phyloP scores from a whole-genome alignment of 2,329 filamentous ascomycete species.

The Gnomoniopsis sp. region DNA sequence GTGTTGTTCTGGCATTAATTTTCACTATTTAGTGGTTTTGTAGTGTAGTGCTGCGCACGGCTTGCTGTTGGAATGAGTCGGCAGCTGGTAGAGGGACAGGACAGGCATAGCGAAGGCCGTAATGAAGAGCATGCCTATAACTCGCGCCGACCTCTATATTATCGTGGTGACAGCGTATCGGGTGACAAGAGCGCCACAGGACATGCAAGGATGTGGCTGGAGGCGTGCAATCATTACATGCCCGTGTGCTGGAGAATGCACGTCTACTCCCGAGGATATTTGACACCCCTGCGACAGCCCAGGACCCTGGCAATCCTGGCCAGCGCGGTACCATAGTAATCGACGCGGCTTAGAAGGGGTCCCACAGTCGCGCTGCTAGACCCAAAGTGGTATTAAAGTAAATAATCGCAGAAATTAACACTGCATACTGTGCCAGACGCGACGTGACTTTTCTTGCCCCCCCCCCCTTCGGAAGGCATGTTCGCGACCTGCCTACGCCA shows the following conservation, averaged over 20 bases:
- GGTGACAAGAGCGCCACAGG: too few relatives aligned
- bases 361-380: neutral
- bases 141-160: too few relatives aligned
- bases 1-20: conserved; percentile 8
- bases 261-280: too few relatives aligned
- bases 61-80: neutral
- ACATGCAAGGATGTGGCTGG: too few relatives aligned
- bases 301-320: neutral
- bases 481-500: neutral
- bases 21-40: neutral
- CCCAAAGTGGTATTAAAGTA: conserved; percentile 15
- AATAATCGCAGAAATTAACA: conserved; percentile 10
- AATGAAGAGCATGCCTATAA: neutral
- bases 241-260: too few relatives aligned
- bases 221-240: too few relatives aligned
- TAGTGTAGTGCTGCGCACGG: neutral
- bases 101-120: neutral
- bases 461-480: neutral
- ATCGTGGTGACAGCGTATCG: too few relatives aligned
- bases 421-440: conserved; percentile 6
- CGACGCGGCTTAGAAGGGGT: neutral
- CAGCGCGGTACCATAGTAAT: too few relatives aligned
- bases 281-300: too few relatives aligned
- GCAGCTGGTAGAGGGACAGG: neutral
- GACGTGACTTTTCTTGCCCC: conserved; percentile 9